Base-by-base conservation (phyloP, 2,329 filamentous ascomycete species). In the Beauveria medogensis region DNA sequence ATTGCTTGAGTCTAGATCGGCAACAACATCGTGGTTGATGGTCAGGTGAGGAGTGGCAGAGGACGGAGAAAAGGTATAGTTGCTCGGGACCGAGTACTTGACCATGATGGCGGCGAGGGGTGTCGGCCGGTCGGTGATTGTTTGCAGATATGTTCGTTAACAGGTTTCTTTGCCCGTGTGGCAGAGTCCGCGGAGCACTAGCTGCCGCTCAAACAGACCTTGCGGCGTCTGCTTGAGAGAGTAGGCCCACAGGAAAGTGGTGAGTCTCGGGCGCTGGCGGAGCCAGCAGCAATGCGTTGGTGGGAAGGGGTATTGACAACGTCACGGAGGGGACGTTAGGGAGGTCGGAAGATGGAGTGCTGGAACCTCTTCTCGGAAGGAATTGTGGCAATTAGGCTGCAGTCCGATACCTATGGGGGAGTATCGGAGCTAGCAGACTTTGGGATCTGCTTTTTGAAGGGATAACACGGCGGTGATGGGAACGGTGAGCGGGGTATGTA, bases 141-240 rank as follows among this genome's bases (percentile, higher is more conserved):
- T 63, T 61, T 56, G 64, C 67, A 64, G 62, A 62, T 64, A 60
- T 54, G 59, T 63, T 37, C 47, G 69, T 65, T 68, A 66, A 63
- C 63, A 60, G 59, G 56, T 65, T 65, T 71, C 70, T 69, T 71
- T 73, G 71, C 69, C 70, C 69, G 64, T 63, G 65, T 70, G 70
- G 73, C 73, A 76, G 77, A 80, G 81, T 85, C 83, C 82, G 87
- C 89, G 89, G 89, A 94, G 91, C 92, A 90, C 91, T 92, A 89
- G 91, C 92, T 95, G 87, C 90, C 86, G 83, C 91, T 86, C 91
- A 95, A 91, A 93, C 90, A 91, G 92, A 92, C 89, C 85, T 88
- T 91, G 89, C 85, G 86, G 88, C 82, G 89, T 90, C 82, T 90
- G 91, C 84, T 86, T 90, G 90, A 92, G 90, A 92, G 89, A 94